Conservation (phyloP, 331 rosid species). For the Saraca asoca region DNA sequence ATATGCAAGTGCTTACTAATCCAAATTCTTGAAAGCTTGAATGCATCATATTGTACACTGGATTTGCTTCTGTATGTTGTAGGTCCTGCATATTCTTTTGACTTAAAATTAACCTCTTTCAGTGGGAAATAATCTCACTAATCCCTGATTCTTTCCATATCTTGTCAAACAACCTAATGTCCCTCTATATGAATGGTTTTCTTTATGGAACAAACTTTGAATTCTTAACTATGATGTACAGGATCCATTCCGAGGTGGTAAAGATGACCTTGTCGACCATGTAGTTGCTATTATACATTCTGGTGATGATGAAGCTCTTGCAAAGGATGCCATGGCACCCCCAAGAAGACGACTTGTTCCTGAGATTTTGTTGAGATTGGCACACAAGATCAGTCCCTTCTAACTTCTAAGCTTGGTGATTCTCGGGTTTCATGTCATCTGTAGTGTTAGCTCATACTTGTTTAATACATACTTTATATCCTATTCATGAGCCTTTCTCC, state of each 20-base stretch:
- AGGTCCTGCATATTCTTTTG: background rate
- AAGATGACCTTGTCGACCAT: constrained; percentile 72
- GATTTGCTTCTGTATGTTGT: background rate
- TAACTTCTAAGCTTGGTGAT: constrained; percentile 31
- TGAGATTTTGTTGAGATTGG: constrained; percentile 72
- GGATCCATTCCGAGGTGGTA: constrained; percentile 98
- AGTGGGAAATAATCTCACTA: background rate
- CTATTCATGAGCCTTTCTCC: background rate
- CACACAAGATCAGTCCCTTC: constrained; percentile 78
- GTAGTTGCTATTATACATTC: constrained; percentile 67
- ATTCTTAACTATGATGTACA: constrained; percentile 38
- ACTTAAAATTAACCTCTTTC: background rate
- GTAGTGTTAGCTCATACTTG: too few species aligned
- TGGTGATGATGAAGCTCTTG: constrained; percentile 67
- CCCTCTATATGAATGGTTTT: constrained; percentile 20
- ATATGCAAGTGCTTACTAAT: background rate
- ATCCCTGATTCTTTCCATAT: background rate
- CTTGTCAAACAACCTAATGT: background rate
- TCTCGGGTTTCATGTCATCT: constrained; percentile 14
- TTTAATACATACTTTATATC: too few species aligned
- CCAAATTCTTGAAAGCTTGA: too few species aligned
- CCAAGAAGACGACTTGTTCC: constrained; percentile 82
- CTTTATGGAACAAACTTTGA: constrained; percentile 9
- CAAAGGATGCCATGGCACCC: constrained; percentile 61
- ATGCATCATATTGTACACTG: too few species aligned